phyloP scores from a whole-genome alignment of 2,329 filamentous ascomycete species.

The Aureobasidium sp. region DNA sequence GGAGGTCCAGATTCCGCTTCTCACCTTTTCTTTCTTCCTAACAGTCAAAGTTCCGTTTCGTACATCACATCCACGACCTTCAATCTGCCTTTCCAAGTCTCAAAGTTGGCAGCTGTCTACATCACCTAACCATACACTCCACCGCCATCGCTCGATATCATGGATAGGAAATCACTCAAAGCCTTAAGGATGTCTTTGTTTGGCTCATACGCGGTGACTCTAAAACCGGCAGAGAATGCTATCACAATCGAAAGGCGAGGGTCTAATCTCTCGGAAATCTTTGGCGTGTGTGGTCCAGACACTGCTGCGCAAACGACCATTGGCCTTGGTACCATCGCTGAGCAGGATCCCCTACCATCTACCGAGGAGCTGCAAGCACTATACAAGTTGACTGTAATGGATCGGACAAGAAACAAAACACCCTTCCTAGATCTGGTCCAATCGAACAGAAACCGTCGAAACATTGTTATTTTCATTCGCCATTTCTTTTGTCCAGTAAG shows the following conservation, averaged over 20 bases:
- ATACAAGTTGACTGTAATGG: not conserved
- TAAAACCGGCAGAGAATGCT: not conserved
- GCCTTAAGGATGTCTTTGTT: not conserved
- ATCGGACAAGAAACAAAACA: not conserved
- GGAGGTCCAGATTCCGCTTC: not conserved
- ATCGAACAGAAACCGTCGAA: not conserved
- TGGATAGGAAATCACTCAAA: not conserved
- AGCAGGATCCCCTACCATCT: not conserved
- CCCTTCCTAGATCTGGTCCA: not conserved
- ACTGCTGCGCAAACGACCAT: not conserved
- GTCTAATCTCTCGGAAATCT: not conserved
- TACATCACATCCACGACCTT: not conserved
- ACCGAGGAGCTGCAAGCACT: not conserved
- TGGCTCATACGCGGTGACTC: not conserved
- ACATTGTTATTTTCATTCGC: conserved; percentile 30
- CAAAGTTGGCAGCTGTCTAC: not conserved
- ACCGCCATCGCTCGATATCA: not conserved
- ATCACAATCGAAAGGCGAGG: not conserved
- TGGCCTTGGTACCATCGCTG: not conserved
- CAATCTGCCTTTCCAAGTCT: not conserved
- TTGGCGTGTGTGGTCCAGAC: not conserved
- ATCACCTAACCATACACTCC: not conserved
- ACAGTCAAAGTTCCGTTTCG: not conserved
- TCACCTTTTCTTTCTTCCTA: not conserved
- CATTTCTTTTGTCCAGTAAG: conserved; percentile 28